These are phyloP conservation scores for Chlamydomonas sp. DNA, from an alignment of 139 green algal species.

Conservation along the genomic window DNA sequence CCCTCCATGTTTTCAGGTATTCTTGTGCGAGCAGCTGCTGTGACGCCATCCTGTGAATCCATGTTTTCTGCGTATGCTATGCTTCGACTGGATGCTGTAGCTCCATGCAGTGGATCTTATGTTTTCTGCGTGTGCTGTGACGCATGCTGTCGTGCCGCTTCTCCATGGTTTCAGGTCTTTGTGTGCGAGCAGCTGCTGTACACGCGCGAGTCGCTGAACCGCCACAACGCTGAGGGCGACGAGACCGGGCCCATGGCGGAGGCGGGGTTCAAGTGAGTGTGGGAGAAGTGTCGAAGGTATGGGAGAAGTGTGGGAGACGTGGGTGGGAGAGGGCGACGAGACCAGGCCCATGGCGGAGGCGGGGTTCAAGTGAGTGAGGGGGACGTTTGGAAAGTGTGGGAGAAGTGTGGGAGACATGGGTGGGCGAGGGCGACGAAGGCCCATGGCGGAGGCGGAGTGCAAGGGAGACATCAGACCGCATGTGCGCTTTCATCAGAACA, in stretches of 20 bases:
- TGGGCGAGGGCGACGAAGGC: slow-evolving; percentile 64
- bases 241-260: slow-evolving; percentile 65
- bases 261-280: slow-evolving; percentile 84
- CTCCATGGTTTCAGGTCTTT: slow-evolving; percentile 72
- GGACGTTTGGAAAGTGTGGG: not conserved
- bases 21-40: too few species aligned
- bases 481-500: too few species aligned
- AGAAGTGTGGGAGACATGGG: not conserved
- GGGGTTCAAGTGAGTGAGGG: slow-evolving; percentile 89
- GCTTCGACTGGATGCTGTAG: too few species aligned
- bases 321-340: slow-evolving; percentile 52
- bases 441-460: slow-evolving; percentile 77
- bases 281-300: slow-evolving; percentile 13
- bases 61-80: too few species aligned
- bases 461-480: too few species aligned
- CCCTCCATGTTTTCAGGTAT: too few species aligned
- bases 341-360: slow-evolving; percentile 64
- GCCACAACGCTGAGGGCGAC: slow-evolving; percentile 71
- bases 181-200: slow-evolving; percentile 87
- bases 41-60: too few species aligned
- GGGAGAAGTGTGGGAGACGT: not conserved
- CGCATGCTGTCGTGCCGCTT: too few species aligned
- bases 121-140: too few species aligned
- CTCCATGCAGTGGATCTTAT: too few species aligned
- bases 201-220: slow-evolving; percentile 62